phyloP scores from a whole-genome alignment of 192 early-diverging fungal species.

The Diversispora eburnea region DNA sequence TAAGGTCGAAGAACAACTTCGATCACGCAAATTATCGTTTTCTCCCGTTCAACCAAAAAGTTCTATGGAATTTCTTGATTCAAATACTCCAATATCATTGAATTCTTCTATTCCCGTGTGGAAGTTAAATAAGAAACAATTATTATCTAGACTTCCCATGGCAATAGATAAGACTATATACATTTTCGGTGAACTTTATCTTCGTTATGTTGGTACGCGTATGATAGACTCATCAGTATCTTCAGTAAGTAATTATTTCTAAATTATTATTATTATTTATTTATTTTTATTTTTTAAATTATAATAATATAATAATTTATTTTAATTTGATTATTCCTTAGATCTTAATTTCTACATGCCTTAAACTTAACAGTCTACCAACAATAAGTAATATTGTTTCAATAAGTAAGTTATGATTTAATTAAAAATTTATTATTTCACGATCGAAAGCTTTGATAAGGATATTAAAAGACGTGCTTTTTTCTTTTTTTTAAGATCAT shows the following conservation, averaged over 20 bases:
- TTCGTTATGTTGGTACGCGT: slow-evolving; percentile 1
- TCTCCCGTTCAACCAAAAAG: neutral
- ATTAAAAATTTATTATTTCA: neutral
- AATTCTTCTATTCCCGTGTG: neutral
- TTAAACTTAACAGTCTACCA: neutral
- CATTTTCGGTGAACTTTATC: slow-evolving; percentile 13
- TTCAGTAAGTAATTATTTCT: neutral
- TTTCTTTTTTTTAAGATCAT: neutral
- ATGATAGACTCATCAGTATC: neutral
- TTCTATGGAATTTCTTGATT: neutral
- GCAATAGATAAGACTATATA: slow-evolving; percentile 9
- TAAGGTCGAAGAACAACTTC: neutral
- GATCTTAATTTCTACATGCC: neutral
- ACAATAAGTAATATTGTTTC: neutral
- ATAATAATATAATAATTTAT: too few species aligned
- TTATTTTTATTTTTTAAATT: neutral
- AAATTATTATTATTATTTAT: neutral
- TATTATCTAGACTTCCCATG: slow-evolving; percentile 4
- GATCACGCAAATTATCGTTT: neutral
- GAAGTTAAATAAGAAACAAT: neutral
- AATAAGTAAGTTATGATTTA: slow-evolving; percentile 2
- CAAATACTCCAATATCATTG: neutral
- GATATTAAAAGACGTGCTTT: neutral
- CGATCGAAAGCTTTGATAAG: neutral
- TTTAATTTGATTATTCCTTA: neutral